phyloP scores from a whole-genome alignment of 306 rosid genomes.

The Cicer bijugum region DNA sequence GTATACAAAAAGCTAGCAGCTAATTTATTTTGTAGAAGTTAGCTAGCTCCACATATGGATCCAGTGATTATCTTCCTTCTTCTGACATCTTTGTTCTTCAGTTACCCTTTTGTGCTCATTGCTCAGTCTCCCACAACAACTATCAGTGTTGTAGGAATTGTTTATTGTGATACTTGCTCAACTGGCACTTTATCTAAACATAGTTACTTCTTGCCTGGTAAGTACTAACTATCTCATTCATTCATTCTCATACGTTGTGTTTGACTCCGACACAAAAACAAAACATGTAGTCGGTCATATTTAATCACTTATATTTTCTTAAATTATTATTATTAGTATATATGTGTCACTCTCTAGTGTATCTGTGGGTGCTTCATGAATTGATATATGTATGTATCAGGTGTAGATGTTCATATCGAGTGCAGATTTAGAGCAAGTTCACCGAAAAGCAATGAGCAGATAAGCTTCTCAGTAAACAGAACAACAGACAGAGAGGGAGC shows the following conservation, averaged over 20 bases:
- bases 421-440: conserved; percentile 73
- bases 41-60: conserved; percentile 45
- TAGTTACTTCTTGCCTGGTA: conserved; percentile 80
- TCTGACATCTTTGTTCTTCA: conserved; percentile 15
- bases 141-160: conserved; percentile 67
- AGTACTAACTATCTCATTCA: not conserved
- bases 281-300: not conserved
- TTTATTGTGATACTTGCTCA: conserved; percentile 77
- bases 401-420: conserved; percentile 67
- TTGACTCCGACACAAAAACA: not conserved
- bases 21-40: not conserved
- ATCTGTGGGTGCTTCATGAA: not conserved
- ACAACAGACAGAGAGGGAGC: conserved; percentile 63
- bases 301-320: not conserved
- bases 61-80: conserved; percentile 47
- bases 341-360: not conserved
- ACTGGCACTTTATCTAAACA: conserved; percentile 61
- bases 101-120: conserved; percentile 37
- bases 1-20: not conserved
- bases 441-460: conserved; percentile 53
- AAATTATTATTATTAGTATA: not conserved
- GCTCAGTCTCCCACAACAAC: conserved; percentile 49
- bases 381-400: conserved; percentile 41
- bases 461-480: conserved; percentile 60
- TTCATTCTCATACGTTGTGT: not conserved